These are phyloP conservation scores for Tolypocladium inflatum DNA, from an alignment of 2,329 filamentous ascomycete species.

Conservation along the genomic window DNA sequence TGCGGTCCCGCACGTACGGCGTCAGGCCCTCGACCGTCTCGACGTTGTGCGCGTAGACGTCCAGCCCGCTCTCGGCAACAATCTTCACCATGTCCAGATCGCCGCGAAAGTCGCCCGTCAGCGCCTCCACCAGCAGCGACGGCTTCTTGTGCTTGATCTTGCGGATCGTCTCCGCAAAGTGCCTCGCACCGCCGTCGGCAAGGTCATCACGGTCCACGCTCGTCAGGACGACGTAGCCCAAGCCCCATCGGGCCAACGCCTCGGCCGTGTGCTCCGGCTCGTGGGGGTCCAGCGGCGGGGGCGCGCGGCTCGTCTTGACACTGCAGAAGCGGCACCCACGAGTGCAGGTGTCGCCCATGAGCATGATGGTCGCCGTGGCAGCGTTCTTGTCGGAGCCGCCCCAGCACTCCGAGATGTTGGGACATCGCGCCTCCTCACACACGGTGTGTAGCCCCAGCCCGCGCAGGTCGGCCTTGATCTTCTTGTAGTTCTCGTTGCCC, in stretches of 20 bases:
- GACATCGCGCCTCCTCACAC: slow-evolving; percentile 93
- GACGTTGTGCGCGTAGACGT: slow-evolving; percentile 95
- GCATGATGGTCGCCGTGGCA: slow-evolving; percentile 96
- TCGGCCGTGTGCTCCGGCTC: slow-evolving; percentile 97
- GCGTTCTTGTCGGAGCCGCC: slow-evolving; percentile 80
- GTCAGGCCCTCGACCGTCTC: slow-evolving; percentile 91
- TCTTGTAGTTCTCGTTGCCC: slow-evolving; percentile 75
- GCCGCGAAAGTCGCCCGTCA: slow-evolving; percentile 82
- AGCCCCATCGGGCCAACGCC: slow-evolving; percentile 81
- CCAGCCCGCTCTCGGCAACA: slow-evolving; percentile 79
- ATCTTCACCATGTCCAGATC: slow-evolving; percentile 78
- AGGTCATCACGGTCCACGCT: slow-evolving; percentile 91
- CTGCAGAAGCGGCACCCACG: slow-evolving; percentile 94
- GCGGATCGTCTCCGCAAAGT: slow-evolving; percentile 89
- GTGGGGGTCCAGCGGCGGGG: slow-evolving; percentile 79
- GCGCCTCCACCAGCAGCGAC: slow-evolving; percentile 67
- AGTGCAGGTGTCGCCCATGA: slow-evolving; percentile 98
- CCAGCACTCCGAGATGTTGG: slow-evolving; percentile 98
- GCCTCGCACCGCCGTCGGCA: slow-evolving; percentile 73
- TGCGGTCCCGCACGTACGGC: slow-evolving; percentile 78
- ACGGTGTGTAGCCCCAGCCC: slow-evolving; percentile 89
- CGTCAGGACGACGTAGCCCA: slow-evolving; percentile 93
- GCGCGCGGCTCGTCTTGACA: slow-evolving; percentile 75
- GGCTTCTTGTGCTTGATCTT: slow-evolving; percentile 84
- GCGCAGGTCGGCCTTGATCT: slow-evolving; percentile 87